Evolutionary conservation across 306 rosid genomes (phyloP).

Genomic region (Pterocarpus santalinus): DNA sequence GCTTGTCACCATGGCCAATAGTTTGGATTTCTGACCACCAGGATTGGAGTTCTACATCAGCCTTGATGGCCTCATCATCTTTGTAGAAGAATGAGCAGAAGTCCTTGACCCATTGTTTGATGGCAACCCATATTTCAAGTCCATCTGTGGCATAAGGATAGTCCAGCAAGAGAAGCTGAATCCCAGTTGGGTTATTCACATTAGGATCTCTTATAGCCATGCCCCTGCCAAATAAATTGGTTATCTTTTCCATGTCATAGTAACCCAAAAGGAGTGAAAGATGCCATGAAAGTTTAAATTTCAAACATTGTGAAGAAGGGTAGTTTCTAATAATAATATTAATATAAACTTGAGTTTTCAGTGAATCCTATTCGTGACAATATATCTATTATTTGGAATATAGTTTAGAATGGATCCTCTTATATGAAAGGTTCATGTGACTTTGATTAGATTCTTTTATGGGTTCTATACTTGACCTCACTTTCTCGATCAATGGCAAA

Average conservation of each 20-base stretch:
- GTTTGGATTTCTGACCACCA: slow-evolving; percentile 79
- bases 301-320: background rate
- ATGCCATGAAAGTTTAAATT: background rate
- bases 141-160: slow-evolving; percentile 87
- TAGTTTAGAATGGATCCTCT: too few species aligned
- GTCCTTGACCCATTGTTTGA: slow-evolving; percentile 72
- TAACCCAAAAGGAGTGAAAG: background rate
- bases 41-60: slow-evolving; percentile 71
- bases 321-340: background rate
- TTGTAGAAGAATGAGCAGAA: slow-evolving; percentile 71
- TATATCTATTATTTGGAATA: too few species aligned
- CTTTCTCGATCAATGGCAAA: too few species aligned
- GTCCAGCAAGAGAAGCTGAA: slow-evolving; percentile 66
- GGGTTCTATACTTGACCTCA: too few species aligned
- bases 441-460: too few species aligned
- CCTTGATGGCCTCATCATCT: slow-evolving; percentile 53
- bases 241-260: background rate
- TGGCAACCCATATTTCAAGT: slow-evolving; percentile 79
- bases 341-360: too few species aligned
- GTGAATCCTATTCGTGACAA: too few species aligned
- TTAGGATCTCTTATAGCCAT: slow-evolving; percentile 66
- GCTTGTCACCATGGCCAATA: slow-evolving; percentile 71
- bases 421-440: too few species aligned
- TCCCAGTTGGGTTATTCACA: slow-evolving; percentile 60
- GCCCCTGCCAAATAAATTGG: slow-evolving; percentile 54